Evolutionary conservation across 257 asterid species (phyloP).

Genomic region (Solanum medicagineum): DNA sequence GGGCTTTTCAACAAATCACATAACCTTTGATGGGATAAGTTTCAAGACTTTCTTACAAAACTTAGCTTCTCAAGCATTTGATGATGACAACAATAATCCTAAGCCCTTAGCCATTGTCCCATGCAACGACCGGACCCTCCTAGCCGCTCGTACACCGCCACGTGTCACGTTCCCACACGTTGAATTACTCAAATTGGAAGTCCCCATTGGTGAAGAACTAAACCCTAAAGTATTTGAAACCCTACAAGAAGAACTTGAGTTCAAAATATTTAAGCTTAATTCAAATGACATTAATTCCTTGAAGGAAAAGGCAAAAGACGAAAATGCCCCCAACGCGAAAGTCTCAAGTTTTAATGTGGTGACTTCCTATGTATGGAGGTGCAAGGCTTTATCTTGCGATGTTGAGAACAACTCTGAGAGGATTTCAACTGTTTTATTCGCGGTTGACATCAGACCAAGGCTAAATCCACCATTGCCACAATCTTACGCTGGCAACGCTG

Average conservation of each 20-base stretch:
- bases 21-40: constrained; percentile 54
- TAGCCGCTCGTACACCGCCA: constrained; percentile 79
- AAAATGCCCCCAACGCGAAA: not conserved
- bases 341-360: constrained; percentile 62
- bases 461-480: constrained; percentile 52
- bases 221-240: constrained; percentile 35
- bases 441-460: constrained; percentile 60
- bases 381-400: constrained; percentile 56
- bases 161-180: constrained; percentile 73
- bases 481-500: constrained; percentile 69
- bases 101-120: constrained; percentile 46
- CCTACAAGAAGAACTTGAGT: constrained; percentile 36
- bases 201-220: constrained; percentile 35
- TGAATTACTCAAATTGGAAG: constrained; percentile 55
- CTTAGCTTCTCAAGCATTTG: constrained; percentile 73
- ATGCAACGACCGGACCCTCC: constrained; percentile 50
- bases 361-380: constrained; percentile 68
- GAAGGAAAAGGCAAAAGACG: constrained; percentile 30
- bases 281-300: constrained; percentile 25
- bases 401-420: constrained; percentile 8
- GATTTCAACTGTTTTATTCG: constrained; percentile 44
- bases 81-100: constrained; percentile 18
- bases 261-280: constrained; percentile 45
- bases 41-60: constrained; percentile 56
- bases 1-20: constrained; percentile 62